Base-by-base conservation (phyloP, 768 basidiomycete species). In the Cystofilobasidium bisporidii region DNA sequence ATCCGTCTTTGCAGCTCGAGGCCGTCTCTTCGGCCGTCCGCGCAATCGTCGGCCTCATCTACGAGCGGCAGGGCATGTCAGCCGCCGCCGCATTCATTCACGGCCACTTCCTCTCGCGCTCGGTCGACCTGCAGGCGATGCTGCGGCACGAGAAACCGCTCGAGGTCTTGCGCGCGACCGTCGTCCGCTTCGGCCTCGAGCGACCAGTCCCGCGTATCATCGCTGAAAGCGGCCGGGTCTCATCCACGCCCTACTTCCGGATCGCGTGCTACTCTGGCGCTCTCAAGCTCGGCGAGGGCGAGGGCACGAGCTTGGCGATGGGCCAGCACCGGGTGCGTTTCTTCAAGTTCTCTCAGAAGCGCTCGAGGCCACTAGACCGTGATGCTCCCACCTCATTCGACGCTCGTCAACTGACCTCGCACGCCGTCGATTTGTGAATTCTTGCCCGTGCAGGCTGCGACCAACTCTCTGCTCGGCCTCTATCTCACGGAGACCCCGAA, bases 251-350 rank as follows among this genome's bases (percentile, higher is more conserved):
- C 1, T 82, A 93, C 45, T 99, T 88, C 76, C 87, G 96, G n/a
- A 87, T 94, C n/a, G 96, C 91, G 22, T 87, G 96, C 68, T 98
- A 84, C 71, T 47, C 81, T 78, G 67, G 89, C 84, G 66, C 62
- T 12, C 55, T 75, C 75, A 84, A 96, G 77, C 83, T 99, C 2
- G 91, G 93, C 8, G 93, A 99, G 78, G 92, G 93, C 18, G 91
- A 93, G 74, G 96, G 96, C 62, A 87, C 85, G 71, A 92, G 89
- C 3, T 79, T 97, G 64, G 86, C 84, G 76, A 98, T 98, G 94
- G 91, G 91, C 20, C 91, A 97, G 78, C 93, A 84, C 78, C 81
- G 94, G 66, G 91, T 91, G 77, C 62, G 84, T 78, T 26, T 28
- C n/a, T n/a, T n/a, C n/a, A n/a, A n/a, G n/a, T n/a, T n/a, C n/a